These are phyloP conservation scores for Leptographium lundbergii DNA, from an alignment of 2,329 filamentous ascomycete species.

Conservation along the genomic window DNA sequence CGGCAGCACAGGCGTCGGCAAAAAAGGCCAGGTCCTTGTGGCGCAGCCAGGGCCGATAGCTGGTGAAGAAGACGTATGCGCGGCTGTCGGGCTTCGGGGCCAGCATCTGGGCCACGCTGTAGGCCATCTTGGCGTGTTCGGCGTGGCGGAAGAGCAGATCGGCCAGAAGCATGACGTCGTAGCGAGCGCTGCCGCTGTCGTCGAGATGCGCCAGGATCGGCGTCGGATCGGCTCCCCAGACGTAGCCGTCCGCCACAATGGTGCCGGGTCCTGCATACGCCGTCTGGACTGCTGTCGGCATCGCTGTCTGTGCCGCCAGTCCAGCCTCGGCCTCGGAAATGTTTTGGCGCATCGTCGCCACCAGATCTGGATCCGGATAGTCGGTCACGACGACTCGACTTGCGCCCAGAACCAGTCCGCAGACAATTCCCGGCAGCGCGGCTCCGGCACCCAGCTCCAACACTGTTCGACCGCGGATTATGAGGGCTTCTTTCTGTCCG, in stretches of 20 bases:
- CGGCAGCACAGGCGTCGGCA: constrained; percentile 55
- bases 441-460: constrained; percentile 85
- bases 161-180: constrained; percentile 75
- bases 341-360: constrained; percentile 68
- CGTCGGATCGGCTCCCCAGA: constrained; percentile 62
- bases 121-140: constrained; percentile 67
- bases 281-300: neutral
- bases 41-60: constrained; percentile 82
- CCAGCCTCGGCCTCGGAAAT: constrained; percentile 38
- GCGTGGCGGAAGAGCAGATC: constrained; percentile 87
- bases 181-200: constrained; percentile 25
- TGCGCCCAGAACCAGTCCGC: constrained; percentile 58
- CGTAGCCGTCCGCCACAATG: constrained; percentile 53
- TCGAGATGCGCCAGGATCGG: constrained; percentile 45
- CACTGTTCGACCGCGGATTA: constrained; percentile 57
- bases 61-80: constrained; percentile 86
- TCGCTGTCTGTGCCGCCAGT: neutral
- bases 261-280: constrained; percentile 1
- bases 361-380: constrained; percentile 74
- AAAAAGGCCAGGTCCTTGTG: constrained; percentile 82
- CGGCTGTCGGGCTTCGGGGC: constrained; percentile 39
- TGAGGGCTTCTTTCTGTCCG: neutral
- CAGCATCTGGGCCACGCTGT: constrained; percentile 57
- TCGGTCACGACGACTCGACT: constrained; percentile 67
- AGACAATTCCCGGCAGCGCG: constrained; percentile 70